phyloP scores from a whole-genome alignment of 805 yeast species.

The Ogataea pini region DNA sequence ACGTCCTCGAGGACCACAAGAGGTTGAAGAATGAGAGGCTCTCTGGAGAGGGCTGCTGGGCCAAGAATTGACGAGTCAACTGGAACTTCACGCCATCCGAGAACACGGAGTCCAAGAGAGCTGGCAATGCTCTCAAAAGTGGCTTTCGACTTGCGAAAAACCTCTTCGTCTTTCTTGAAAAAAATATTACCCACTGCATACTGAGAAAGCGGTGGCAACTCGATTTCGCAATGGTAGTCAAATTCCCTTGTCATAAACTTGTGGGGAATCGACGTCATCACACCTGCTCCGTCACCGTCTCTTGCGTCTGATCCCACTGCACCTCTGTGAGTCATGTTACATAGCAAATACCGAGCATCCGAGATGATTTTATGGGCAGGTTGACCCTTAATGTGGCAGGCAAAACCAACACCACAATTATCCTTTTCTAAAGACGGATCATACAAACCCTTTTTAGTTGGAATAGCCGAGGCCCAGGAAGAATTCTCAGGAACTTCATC shows the following conservation, averaged over 20 bases:
- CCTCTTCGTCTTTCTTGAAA: slow-evolving; percentile 82
- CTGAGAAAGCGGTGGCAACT: slow-evolving; percentile 77
- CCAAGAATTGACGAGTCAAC: slow-evolving; percentile 93
- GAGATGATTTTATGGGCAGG: slow-evolving; percentile 89
- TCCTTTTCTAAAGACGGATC: slow-evolving; percentile 94
- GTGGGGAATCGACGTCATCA: slow-evolving; percentile 90
- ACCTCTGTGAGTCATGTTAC: slow-evolving; percentile 99
- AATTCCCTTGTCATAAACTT: slow-evolving; percentile 84
- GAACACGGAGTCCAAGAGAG: slow-evolving; percentile 73
- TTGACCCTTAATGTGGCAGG: slow-evolving; percentile 88
- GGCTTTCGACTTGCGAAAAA: slow-evolving; percentile 65
- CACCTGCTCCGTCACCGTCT: slow-evolving; percentile 99
- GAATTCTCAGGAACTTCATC: slow-evolving; percentile 76
- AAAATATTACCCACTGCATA: slow-evolving; percentile 95
- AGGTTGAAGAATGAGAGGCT: slow-evolving; percentile 92
- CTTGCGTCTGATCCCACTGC: slow-evolving; percentile 95
- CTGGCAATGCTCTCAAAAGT: slow-evolving; percentile 82
- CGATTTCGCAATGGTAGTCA: slow-evolving; percentile 62
- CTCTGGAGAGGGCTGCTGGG: slow-evolving; percentile 91
- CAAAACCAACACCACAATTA: slow-evolving; percentile 98
- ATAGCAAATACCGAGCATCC: slow-evolving; percentile 81
- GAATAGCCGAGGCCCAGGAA: slow-evolving; percentile 92
- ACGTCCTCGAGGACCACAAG: slow-evolving; percentile 68
- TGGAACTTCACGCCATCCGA: slow-evolving; percentile 96
- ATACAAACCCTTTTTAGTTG: slow-evolving; percentile 84